A percentile compares a stretch with the other conserved stretches of the same genome.
These are phyloP conservation scores for Geotrichum aggregatum DNA, from an alignment of 1,139 yeast genomes.

Conservation along the genomic window DNA sequence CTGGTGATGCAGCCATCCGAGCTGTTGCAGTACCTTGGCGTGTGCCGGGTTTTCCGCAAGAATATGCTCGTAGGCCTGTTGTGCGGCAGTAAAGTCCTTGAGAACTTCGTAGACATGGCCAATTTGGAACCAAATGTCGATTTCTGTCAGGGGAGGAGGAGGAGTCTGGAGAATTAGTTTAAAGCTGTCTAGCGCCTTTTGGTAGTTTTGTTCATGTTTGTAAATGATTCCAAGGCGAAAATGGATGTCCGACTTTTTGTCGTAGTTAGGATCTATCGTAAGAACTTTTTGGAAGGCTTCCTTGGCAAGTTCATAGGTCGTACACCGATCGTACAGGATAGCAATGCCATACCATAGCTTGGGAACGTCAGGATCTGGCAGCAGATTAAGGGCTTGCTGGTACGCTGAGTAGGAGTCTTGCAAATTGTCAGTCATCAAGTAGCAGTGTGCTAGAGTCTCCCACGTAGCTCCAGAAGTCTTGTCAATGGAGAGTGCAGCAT, in stretches of 20 bases:
- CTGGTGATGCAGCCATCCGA: slow-evolving; percentile 93
- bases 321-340: slow-evolving; percentile 89
- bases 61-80: slow-evolving; percentile 92
- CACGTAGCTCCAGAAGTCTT: slow-evolving; percentile 93
- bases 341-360: slow-evolving; percentile 98
- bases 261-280: slow-evolving; percentile 92
- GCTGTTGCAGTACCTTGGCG: slow-evolving; percentile 90
- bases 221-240: slow-evolving; percentile 93
- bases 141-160: slow-evolving; percentile 91
- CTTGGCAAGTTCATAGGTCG: slow-evolving; percentile 93
- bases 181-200: slow-evolving; percentile 87
- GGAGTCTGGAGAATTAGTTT: slow-evolving; percentile 85
- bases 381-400: slow-evolving; percentile 87
- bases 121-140: slow-evolving; percentile 97
- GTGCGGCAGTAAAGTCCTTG: slow-evolving; percentile 85
- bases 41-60: slow-evolving; percentile 86
- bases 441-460: slow-evolving; percentile 96
- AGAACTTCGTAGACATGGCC: slow-evolving; percentile 93
- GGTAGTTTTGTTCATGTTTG: slow-evolving; percentile 86
- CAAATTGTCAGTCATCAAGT: slow-evolving; percentile 90
- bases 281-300: slow-evolving; percentile 95
- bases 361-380: slow-evolving; percentile 92
- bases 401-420: slow-evolving; percentile 95
- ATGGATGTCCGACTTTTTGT: slow-evolving; percentile 92
- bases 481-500: slow-evolving; percentile 74